phyloP scores from a whole-genome alignment of 352 stramenopile genomes.

The Phytophthora pisi region DNA sequence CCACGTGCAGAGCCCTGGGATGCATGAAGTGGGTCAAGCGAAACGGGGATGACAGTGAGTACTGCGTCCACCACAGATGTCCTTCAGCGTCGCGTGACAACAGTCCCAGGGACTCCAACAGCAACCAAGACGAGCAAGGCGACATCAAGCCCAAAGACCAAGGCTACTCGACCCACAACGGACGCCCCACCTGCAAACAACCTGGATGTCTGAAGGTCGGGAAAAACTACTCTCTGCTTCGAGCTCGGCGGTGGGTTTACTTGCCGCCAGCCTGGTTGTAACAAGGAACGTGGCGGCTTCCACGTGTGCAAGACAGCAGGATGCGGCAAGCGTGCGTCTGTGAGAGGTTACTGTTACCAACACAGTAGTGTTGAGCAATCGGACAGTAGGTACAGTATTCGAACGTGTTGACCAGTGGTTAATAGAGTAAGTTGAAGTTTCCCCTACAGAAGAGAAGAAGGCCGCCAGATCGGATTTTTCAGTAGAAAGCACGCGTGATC shows the following conservation, averaged over 20 bases:
- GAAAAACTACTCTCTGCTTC: background rate
- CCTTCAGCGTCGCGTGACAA: background rate
- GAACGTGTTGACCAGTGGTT: background rate
- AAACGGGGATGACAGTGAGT: slow-evolving; percentile 11
- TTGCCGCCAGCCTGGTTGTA: slow-evolving; percentile 7
- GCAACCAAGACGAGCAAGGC: background rate
- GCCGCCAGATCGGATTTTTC: background rate
- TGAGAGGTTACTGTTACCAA: background rate
- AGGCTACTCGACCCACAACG: too few species aligned
- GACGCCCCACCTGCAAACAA: too few species aligned
- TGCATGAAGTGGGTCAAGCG: slow-evolving; percentile 22
- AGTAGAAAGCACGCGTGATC: background rate
- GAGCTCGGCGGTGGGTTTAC: slow-evolving; percentile 4
- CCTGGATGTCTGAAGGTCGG: too few species aligned
- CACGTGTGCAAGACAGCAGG: slow-evolving; percentile 10
- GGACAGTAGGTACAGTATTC: background rate
- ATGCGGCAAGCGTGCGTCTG: background rate
- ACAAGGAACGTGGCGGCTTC: slow-evolving; percentile 3
- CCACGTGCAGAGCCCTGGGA: background rate
- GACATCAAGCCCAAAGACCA: background rate
- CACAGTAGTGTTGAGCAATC: background rate
- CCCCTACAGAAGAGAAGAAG: too few species aligned
- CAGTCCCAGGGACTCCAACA: background rate
- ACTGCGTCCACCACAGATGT: slow-evolving; percentile 4
- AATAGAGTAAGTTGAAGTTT: background rate